Conservation (phyloP, 257 asterid genomes). For the Plantago major region DNA sequence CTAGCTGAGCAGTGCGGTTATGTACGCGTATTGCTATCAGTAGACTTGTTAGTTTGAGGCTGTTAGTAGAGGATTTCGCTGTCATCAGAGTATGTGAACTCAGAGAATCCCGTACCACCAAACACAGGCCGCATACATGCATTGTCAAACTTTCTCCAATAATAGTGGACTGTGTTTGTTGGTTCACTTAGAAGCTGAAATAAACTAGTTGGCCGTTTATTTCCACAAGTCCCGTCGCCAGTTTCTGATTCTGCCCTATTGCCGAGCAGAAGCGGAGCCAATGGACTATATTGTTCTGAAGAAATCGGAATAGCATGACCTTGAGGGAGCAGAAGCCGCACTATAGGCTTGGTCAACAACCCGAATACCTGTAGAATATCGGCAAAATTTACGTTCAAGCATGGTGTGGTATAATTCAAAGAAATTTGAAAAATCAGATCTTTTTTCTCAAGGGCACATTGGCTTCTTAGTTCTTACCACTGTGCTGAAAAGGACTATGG, state of each 20-base stretch:
- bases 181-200: slow-evolving; percentile 47
- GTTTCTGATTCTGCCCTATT: slow-evolving; percentile 22
- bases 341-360: slow-evolving; percentile 54
- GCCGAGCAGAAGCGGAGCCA: slow-evolving; percentile 34
- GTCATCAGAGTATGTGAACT: not conserved
- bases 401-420: too few species aligned
- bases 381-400: not conserved
- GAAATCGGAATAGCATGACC: slow-evolving; percentile 4
- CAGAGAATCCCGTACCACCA: slow-evolving; percentile 41
- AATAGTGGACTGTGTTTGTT: slow-evolving; percentile 37
- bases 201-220: slow-evolving; percentile 30
- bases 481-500: slow-evolving; percentile 63
- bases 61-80: too few species aligned
- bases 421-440: too few species aligned
- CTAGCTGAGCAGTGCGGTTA: too few species aligned
- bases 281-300: slow-evolving; percentile 35
- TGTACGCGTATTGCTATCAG: too few species aligned
- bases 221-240: not conserved
- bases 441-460: not conserved
- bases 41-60: too few species aligned
- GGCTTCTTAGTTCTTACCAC: slow-evolving; percentile 52
- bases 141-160: slow-evolving; percentile 62
- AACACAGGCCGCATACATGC: slow-evolving; percentile 63
- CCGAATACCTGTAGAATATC: slow-evolving; percentile 49
- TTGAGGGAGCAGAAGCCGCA: slow-evolving; percentile 44